Base-by-base conservation (phyloP, 805 yeast species). In the Cyberlindnera lachancei region DNA sequence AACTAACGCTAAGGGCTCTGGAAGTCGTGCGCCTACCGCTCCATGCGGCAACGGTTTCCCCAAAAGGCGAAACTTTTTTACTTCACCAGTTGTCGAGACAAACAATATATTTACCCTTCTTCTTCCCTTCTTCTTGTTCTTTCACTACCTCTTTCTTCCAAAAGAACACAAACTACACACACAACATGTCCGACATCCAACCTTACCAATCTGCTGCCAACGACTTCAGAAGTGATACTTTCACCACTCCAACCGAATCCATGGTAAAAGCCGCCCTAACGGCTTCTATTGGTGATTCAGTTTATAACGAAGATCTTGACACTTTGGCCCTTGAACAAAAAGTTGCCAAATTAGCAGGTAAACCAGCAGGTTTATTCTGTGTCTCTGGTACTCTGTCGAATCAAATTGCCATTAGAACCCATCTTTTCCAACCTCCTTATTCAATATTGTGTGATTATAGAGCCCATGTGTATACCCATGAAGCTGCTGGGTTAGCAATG, bases 311-410 rank as follows among this genome's bases (percentile, higher is more conserved):
- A 55, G 97, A 88, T 53, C 55, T 57, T 10, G 74, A 79, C 42
- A 84, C 95, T 16, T 55, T 67, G 21, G 68, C 61, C 20, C 59
- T 88, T 30, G 94, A 87, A 54, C 51, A 56, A 12, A 69, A 68
- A 38, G 76, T 88, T 34, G 79, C 84, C 7, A 61, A 64, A 21
- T 45, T 87, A 35, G 68, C 94, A 8, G 95, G 94, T 15, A 83
- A 79, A 47, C 84, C 77, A 41, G 82, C 86, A 3, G 96, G 83
- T 12, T 55, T 86, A 34, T 88, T 68, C 59, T 85, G 94, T 57
- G 86, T 79, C 15, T 80, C 94, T 14, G 96, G 97, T 33, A 90
- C 96, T 8, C 58, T 88, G 59, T 79, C 94, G 12, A 88, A 88
- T 59, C 97, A 88, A 59, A 68, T 88, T 38, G 96, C 80, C n/a